These are phyloP conservation scores for Rosa chinensis DNA, from an alignment of 306 rosid species.

Conservation along the genomic window DNA sequence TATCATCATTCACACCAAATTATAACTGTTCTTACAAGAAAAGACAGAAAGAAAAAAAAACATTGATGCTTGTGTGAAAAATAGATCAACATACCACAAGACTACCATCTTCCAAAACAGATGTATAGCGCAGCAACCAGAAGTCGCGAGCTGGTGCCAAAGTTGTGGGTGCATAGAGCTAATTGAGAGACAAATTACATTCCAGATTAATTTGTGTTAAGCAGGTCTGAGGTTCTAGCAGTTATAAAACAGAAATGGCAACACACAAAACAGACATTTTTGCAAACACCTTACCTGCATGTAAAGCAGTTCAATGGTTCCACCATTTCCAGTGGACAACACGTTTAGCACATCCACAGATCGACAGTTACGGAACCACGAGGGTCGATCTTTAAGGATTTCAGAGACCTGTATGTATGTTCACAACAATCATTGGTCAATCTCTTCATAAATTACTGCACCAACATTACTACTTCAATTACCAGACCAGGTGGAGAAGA, in stretches of 20 bases:
- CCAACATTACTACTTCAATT: background rate
- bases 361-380: conserved; percentile 94
- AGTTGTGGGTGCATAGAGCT: conserved; percentile 98
- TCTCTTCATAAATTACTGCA: background rate
- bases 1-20: conserved; percentile 27
- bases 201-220: conserved; percentile 15
- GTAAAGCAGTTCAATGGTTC: conserved; percentile 93
- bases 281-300: conserved; percentile 65
- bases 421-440: conserved; percentile 8
- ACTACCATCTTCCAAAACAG: conserved; percentile 93
- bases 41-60: background rate
- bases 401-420: conserved; percentile 68
- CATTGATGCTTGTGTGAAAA: background rate
- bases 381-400: conserved; percentile 90
- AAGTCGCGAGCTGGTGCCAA: conserved; percentile 98
- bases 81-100: conserved; percentile 70
- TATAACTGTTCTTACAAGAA: background rate
- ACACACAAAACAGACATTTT: background rate
- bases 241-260: background rate
- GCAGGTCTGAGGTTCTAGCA: background rate
- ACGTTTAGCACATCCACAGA: conserved; percentile 78
- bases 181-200: conserved; percentile 21
- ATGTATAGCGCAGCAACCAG: conserved; percentile 98
- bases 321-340: conserved; percentile 85
- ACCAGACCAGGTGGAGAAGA: conserved; percentile 18